phyloP scores from a whole-genome alignment of 108 stramenopile genomes.

The Skeletonema marinoi region DNA sequence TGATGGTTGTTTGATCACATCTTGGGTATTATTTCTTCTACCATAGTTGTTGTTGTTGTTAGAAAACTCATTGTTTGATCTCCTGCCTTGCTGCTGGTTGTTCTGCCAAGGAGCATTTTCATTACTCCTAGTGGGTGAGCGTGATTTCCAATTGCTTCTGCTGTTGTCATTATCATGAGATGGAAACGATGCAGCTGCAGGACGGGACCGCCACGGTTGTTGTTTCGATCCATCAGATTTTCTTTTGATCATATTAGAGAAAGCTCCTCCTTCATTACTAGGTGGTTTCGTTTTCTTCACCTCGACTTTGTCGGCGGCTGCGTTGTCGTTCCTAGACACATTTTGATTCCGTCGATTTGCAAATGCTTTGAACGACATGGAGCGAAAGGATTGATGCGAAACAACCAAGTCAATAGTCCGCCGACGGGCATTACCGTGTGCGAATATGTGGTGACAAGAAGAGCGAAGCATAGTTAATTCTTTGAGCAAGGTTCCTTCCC shows the following conservation, averaged over 20 bases:
- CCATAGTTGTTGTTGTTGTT: slow-evolving; percentile 5
- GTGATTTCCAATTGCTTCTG: not conserved
- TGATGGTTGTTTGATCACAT: slow-evolving; percentile 8
- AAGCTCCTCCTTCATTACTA: not conserved
- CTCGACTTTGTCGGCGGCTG: not conserved
- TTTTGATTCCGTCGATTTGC: slow-evolving; percentile 11
- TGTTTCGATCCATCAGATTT: slow-evolving; percentile 1
- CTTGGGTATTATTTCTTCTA: not conserved
- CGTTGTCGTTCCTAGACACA: not conserved
- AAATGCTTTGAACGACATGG: slow-evolving; percentile 21
- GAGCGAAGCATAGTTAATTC: not conserved
- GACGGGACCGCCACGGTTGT: slow-evolving; percentile 6
- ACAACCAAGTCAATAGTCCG: not conserved
- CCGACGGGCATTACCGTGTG: not conserved
- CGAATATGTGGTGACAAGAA: not conserved
- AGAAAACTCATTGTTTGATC: not conserved
- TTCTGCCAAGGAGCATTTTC: not conserved
- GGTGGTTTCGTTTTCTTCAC: not conserved
- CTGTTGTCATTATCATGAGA: slow-evolving; percentile 1
- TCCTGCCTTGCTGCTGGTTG: not conserved
- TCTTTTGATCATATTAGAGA: slow-evolving; percentile 15
- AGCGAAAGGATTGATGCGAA: not conserved
- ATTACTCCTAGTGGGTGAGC: not conserved
- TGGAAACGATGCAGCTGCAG: not conserved
- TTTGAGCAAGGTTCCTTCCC: not conserved